A percentile compares a stretch with the other conserved stretches of the same genome.
These are phyloP conservation scores for Cladobotryum protrusum DNA, from an alignment of 2,329 filamentous ascomycete species.

Conservation along the genomic window DNA sequence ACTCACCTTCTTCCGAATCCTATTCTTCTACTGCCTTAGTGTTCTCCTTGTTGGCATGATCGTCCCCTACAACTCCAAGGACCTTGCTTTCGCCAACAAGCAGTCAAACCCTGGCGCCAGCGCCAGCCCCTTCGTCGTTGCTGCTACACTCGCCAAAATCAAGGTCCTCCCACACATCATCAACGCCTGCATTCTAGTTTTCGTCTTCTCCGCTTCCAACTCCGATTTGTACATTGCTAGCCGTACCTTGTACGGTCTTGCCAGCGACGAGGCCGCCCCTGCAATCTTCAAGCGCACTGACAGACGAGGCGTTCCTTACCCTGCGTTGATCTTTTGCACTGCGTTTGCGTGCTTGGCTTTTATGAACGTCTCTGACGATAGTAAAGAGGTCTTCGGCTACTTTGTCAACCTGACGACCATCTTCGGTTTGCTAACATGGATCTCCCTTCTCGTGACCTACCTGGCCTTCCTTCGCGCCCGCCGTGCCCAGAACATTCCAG, in stretches of 20 bases:
- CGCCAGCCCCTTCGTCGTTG: constrained; percentile 68
- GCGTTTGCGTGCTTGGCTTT: constrained; percentile 62
- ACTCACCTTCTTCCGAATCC: constrained; percentile 74
- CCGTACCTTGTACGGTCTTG: constrained; percentile 66
- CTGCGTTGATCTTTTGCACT: constrained; percentile 55
- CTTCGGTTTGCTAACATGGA: constrained; percentile 61
- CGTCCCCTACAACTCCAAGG: constrained; percentile 61
- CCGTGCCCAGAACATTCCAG: constrained; percentile 51
- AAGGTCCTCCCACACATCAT: constrained; percentile 58
- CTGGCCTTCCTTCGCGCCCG: constrained; percentile 60
- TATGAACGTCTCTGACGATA: constrained; percentile 56
- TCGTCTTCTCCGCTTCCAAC: constrained; percentile 72
- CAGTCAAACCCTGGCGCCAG: constrained; percentile 27
- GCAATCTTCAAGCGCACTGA: constrained; percentile 66
- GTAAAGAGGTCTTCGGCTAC: constrained; percentile 53
- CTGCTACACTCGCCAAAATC: constrained; percentile 60
- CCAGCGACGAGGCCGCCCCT: constrained; percentile 65
- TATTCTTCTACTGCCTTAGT: constrained; percentile 71
- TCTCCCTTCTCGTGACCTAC: constrained; percentile 61
- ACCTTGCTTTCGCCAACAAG: constrained; percentile 54
- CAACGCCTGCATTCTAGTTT: constrained; percentile 68
- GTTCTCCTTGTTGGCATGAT: constrained; percentile 72
- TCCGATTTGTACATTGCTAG: constrained; percentile 72
- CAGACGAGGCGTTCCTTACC: constrained; percentile 63
- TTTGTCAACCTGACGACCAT: constrained; percentile 64